Evolutionary conservation across 1,139 yeast species (phyloP), one percentile per base, ranked within the genome.

Genomic region (Geotrichum fermentans): DNA sequence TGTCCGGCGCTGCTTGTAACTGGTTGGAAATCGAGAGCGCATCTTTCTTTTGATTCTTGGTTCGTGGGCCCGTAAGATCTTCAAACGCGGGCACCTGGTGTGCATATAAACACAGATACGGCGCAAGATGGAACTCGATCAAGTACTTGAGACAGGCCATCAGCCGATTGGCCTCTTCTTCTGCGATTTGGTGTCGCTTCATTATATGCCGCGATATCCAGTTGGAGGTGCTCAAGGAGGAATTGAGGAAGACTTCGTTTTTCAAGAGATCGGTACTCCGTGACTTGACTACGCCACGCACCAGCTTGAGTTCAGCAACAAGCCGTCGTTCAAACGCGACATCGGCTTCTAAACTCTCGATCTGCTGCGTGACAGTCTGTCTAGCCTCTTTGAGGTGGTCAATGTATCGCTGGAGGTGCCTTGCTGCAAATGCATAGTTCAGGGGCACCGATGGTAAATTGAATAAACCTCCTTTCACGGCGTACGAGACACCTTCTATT

Each of bases 101-200:
- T 2, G 44, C 28, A 17, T 20, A 32, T 14, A 41, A 14, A 41
- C 44, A 41, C 14, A 41, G 10, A 21, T 32, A 41, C 8, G 44
- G 44, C 4, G 44, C 44, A 10, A 41, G 37, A 22, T 41, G 44
- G 5, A 24, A 29, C 13, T 41, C 28, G 4, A 41, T 32, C 38
- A 41, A 17, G 32, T 41, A 41, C 26, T 33, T 41, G 21, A 41
- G 44, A 30, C 44, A 41, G 4, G 17, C 33, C 44, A 41, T 41
- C 13, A 41, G 37, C 6, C 44, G 37, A 5, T 3, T 18, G 13
- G 36, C 11, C 22, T 41, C 44, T 10, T 20, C 30, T 11, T 41
- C 44, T 3, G 38, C 44, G 5, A 16, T 14, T 4, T 1, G 11
- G 13, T 20, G 14, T 14, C 22, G 32, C 13, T 20, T 20, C 8